Conservation (phyloP, 1,284 basidiomycete species). For the Moniliophthora roreri region DNA sequence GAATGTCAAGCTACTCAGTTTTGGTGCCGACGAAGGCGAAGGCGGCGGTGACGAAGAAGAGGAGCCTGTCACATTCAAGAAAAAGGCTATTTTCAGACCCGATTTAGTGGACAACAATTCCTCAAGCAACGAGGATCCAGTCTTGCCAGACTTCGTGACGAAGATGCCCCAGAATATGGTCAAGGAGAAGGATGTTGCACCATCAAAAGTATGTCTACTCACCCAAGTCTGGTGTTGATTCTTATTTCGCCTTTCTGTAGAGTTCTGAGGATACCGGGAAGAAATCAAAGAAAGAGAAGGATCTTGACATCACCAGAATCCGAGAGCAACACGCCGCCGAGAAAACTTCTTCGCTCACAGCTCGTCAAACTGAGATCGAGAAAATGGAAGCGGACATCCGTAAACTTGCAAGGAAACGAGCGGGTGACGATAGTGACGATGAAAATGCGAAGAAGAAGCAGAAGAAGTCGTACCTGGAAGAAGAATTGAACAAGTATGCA, state of each 20-base stretch:
- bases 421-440: constrained; percentile 59
- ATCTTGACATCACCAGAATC: constrained; percentile 5
- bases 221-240: not conserved
- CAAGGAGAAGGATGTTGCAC: constrained; percentile 24
- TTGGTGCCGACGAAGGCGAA: constrained; percentile 77
- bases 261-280: not conserved
- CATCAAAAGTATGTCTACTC: constrained; percentile 18
- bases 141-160: constrained; percentile 14
- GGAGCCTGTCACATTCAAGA: constrained; percentile 54
- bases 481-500: constrained; percentile 79
- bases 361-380: constrained; percentile 78
- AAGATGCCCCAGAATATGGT: constrained; percentile 1
- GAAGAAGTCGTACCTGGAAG: constrained; percentile 72
- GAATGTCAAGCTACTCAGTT: constrained; percentile 86
- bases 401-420: constrained; percentile 59
- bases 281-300: not conserved
- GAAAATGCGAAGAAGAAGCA: constrained; percentile 62
- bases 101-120: constrained; percentile 51
- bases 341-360: constrained; percentile 36
- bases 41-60: constrained; percentile 41
- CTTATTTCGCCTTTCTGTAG: constrained; percentile 2
- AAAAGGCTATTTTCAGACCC: constrained; percentile 79
- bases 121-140: constrained; percentile 15
- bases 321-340: constrained; percentile 3
- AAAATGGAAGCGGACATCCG: constrained; percentile 88